phyloP scores from a whole-genome alignment of 345 rosid species.

The Boechera divaricarpa region DNA sequence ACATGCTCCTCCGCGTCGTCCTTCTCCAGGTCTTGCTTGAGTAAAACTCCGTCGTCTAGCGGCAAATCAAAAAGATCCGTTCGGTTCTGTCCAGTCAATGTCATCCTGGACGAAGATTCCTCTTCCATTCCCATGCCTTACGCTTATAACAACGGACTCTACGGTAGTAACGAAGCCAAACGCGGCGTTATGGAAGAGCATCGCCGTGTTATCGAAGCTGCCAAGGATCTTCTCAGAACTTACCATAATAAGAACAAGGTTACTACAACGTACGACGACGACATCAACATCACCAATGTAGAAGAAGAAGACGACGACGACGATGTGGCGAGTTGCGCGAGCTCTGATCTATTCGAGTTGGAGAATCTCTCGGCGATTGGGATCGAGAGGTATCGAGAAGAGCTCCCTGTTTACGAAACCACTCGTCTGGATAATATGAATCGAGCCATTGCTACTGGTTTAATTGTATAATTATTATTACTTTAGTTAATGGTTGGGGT shows the following conservation, averaged over 20 bases:
- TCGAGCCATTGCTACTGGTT: constrained; percentile 77
- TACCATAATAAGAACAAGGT: constrained; percentile 56
- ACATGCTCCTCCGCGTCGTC: constrained; percentile 84
- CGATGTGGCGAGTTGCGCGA: constrained; percentile 76
- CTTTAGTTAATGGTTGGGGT: constrained; percentile 57
- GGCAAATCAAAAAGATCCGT: constrained; percentile 68
- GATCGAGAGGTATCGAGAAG: constrained; percentile 72
- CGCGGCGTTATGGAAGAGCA: constrained; percentile 51
- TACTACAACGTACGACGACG: constrained; percentile 51
- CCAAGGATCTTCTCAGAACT: constrained; percentile 65
- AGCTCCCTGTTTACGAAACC: constrained; percentile 93
- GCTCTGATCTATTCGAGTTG: constrained; percentile 93
- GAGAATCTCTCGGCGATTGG: constrained; percentile 86
- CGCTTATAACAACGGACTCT: constrained; percentile 52
- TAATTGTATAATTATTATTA: constrained; percentile 56
- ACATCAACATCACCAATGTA: constrained; percentile 11
- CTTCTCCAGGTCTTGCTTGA: constrained; percentile 82
- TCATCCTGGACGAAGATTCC: constrained; percentile 75
- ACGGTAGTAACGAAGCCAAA: constrained; percentile 24
- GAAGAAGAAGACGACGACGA: constrained; percentile 49
- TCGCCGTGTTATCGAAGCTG: constrained; percentile 69
- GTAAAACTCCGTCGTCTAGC: constrained; percentile 59
- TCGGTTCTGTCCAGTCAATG: constrained; percentile 77
- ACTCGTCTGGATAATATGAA: constrained; percentile 69
- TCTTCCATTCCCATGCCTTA: constrained; percentile 45